Conservation (phyloP, 805 yeast genomes). For the Candida sonorensis region DNA sequence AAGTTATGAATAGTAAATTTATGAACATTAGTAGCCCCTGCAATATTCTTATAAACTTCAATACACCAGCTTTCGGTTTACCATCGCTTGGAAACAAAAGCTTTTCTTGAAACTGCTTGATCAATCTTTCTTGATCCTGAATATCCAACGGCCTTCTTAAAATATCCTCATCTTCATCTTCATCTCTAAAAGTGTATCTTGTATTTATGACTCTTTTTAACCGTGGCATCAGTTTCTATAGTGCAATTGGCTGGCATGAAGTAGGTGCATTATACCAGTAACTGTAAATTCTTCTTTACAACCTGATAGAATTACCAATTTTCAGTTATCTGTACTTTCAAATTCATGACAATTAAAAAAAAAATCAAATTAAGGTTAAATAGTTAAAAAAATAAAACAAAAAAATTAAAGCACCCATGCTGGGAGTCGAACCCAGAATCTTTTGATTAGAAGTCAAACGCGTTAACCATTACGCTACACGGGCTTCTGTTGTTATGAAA, state of each 20-base stretch:
- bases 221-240: slow-evolving; percentile 21
- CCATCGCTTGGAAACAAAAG: too few species aligned
- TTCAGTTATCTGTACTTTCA: too few species aligned
- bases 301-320: too few species aligned
- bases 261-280: too few species aligned
- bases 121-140: slow-evolving; percentile 17
- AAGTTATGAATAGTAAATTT: slow-evolving; percentile 20
- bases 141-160: slow-evolving; percentile 14
- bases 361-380: too few species aligned
- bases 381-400: neutral
- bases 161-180: slow-evolving; percentile 5
- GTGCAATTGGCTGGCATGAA: too few species aligned
- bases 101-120: slow-evolving; percentile 9
- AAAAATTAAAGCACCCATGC: slow-evolving; percentile 19
- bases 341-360: too few species aligned
- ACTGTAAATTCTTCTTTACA: too few species aligned
- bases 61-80: slow-evolving; percentile 5
- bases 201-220: slow-evolving; percentile 19
- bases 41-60: slow-evolving; percentile 8
- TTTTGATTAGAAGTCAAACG: slow-evolving; percentile 54
- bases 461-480: slow-evolving; percentile 56
- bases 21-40: slow-evolving; percentile 14
- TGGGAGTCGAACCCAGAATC: slow-evolving; percentile 53
- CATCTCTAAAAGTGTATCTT: slow-evolving; percentile 17
- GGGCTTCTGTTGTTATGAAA: too few species aligned